Conservation (phyloP, 2,329 filamentous ascomycete species). For the Aspergillus brasiliensis region DNA sequence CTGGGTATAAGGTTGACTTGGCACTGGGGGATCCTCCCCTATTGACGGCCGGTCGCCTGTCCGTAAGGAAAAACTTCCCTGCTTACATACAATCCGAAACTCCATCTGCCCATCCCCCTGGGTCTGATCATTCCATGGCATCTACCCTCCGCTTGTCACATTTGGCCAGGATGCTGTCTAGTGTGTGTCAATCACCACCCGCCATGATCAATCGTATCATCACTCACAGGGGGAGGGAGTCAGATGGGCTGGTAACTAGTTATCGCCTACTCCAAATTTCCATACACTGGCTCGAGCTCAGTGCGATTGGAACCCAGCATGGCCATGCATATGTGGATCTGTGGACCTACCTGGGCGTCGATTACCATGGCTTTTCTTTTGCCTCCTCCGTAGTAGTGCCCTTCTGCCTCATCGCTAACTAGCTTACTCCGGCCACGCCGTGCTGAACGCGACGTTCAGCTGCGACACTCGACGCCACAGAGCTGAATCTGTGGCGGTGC, state of each 20-base stretch:
- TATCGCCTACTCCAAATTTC: neutral
- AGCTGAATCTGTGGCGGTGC: neutral
- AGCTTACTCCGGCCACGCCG: neutral
- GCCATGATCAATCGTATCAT: neutral
- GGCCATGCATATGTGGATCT: neutral
- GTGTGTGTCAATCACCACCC: neutral
- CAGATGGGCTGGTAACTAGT: neutral
- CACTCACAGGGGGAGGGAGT: neutral
- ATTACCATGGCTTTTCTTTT: neutral
- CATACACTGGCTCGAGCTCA: neutral
- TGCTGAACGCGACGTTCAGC: neutral
- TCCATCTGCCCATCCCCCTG: constrained; percentile 16
- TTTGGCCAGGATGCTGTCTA: neutral
- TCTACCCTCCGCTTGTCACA: constrained; percentile 5
- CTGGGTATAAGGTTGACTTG: constrained; percentile 23
- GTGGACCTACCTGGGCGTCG: neutral
- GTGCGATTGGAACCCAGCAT: neutral
- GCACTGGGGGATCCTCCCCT: constrained; percentile 18
- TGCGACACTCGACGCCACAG: neutral
- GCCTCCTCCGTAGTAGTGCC: neutral
- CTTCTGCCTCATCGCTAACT: neutral
- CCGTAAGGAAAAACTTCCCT: neutral
- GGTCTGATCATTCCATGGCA: constrained; percentile 18
- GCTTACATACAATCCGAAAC: neutral
- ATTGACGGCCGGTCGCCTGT: neutral